Conservation (phyloP, 2,329 filamentous ascomycete species). For the Trichophyton simii region DNA sequence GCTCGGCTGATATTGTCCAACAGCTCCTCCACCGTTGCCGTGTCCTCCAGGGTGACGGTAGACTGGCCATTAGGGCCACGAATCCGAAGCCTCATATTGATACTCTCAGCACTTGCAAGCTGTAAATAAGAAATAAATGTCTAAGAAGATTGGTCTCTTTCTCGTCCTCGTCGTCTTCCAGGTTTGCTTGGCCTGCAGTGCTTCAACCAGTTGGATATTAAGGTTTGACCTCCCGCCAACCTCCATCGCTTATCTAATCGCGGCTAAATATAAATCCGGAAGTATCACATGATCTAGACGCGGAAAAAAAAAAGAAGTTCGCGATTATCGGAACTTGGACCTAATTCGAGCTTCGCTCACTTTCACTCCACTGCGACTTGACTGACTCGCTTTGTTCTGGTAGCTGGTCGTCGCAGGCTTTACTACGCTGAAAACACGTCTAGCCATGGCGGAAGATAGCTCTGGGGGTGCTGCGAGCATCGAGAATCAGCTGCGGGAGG, state of each 20-base stretch:
- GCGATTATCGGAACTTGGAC: no score
- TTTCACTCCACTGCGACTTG: neutral
- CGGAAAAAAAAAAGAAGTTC: neutral
- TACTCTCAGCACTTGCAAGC: neutral
- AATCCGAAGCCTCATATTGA: conserved; percentile 57
- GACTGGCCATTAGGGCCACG: conserved; percentile 62
- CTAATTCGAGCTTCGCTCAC: no score
- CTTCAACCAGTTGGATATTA: neutral
- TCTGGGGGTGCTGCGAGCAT: conserved; percentile 21
- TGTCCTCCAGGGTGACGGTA: conserved; percentile 55
- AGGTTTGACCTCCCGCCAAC: neutral
- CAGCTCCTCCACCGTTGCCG: conserved; percentile 41
- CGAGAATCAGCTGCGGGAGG: neutral
- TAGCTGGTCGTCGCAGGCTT: neutral
- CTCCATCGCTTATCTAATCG: neutral
- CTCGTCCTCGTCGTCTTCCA: no score
- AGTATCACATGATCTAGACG: neutral
- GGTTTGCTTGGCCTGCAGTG: neutral
- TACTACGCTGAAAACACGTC: neutral
- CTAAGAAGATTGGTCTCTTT: neutral
- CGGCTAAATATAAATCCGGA: neutral
- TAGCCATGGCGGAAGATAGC: conserved; percentile 21
- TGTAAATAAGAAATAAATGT: neutral
- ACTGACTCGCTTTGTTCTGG: neutral
- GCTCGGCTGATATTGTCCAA: conserved; percentile 38